These are phyloP conservation scores for Fusarium compactum DNA, from an alignment of 2,329 filamentous ascomycete species.

Conservation along the genomic window DNA sequence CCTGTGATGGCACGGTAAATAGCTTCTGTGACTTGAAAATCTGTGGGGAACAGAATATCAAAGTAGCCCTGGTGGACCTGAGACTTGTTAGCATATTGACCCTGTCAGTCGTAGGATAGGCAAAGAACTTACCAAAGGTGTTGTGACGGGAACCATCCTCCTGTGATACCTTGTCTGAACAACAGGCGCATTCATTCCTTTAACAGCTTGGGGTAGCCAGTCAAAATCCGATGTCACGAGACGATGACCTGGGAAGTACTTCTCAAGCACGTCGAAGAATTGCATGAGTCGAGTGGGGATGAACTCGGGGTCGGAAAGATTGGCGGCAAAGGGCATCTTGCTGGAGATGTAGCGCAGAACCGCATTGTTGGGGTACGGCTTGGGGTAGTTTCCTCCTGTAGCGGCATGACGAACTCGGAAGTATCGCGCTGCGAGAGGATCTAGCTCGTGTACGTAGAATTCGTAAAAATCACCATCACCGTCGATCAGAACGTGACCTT, in stretches of 20 bases:
- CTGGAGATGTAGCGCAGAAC: constrained; percentile 72
- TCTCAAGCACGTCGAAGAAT: constrained; percentile 92
- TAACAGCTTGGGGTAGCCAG: constrained; percentile 82
- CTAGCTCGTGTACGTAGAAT: constrained; percentile 85
- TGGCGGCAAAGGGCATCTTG: constrained; percentile 76
- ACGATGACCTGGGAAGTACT: constrained; percentile 90
- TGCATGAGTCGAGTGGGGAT: constrained; percentile 95
- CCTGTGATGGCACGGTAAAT: constrained; percentile 94
- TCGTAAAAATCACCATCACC: constrained; percentile 90
- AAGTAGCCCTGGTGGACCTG: constrained; percentile 98
- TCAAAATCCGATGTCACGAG: constrained; percentile 93
- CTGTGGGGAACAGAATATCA: constrained; percentile 97
- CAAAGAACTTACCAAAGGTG: constrained; percentile 78
- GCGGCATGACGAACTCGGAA: constrained; percentile 86
- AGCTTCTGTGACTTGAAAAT: constrained; percentile 90
- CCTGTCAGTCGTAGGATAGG: not conserved
- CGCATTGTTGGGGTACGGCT: constrained; percentile 67
- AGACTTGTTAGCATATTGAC: constrained; percentile 9
- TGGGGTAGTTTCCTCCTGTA: constrained; percentile 71
- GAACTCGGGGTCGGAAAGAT: constrained; percentile 88
- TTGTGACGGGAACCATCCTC: constrained; percentile 88
- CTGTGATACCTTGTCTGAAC: constrained; percentile 95
- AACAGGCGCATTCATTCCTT: constrained; percentile 90
- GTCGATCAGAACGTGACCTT: constrained; percentile 90
- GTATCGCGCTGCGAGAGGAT: constrained; percentile 85